Evolutionary conservation across 805 yeast species (phyloP), one percentile per base, ranked within the genome.

Genomic region (Kazachstania taianensis): DNA sequence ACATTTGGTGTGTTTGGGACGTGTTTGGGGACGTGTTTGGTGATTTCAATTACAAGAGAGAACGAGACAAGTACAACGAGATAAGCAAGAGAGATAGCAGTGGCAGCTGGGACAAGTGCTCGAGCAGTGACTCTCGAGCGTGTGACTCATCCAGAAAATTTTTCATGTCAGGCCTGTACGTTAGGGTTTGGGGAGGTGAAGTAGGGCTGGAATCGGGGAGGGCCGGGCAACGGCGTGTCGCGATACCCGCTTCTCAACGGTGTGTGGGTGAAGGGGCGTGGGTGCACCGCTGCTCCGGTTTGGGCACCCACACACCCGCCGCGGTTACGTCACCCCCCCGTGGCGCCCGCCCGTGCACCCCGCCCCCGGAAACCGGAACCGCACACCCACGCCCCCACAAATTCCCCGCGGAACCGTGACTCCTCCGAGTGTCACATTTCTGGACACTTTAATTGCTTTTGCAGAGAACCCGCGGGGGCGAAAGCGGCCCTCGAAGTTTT

Each of bases 1-100:
- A 23, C 44, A 41, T 38, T 29, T 8, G 7, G 8, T 7, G 16
- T 26, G 28, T 7, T 20, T 20, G 24, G 7, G 7, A 7, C 24
- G 10, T 10, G 7, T 7, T 10, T 7, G 24, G 24, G 24, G 10
- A 20, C 24, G 9, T n/a, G n/a, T n/a, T n/a, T n/a, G n/a, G n/a
- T n/a, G n/a, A n/a, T n/a, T n/a, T n/a, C n/a, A n/a, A n/a, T n/a
- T n/a, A n/a, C n/a, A n/a, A n/a, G n/a, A n/a, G n/a, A n/a, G n/a
- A n/a, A n/a, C 7, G 24, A 20, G 24, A 20, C 7, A 7, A 20
- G 24, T 20, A 10, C 24, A 20, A 20, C 24, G 10, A 20, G 24
- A 20, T 7, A 10, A 20, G 10, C 24, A 20, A 20, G 24, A 20
- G 7, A 7, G 25, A 9, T 22, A n/a, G 25, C 25, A 22, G 12